Percentiles rank a stretch among this genome's conserved stretches.
Conservation (phyloP, 257 asterid genomes). For the Solanum piurae region DNA sequence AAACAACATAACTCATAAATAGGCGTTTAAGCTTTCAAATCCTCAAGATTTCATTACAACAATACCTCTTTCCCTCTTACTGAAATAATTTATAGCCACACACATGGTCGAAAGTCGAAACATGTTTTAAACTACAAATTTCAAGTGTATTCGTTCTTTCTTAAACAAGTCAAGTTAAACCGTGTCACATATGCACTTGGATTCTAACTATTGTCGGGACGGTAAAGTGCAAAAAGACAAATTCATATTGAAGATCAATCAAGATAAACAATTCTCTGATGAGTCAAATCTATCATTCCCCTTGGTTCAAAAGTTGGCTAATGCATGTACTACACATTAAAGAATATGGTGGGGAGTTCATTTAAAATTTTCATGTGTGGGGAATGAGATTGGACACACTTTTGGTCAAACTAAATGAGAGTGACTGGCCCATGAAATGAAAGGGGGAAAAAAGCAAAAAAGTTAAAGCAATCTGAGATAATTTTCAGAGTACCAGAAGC, state of each 20-base stretch:
- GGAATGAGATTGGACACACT: constrained; percentile 14
- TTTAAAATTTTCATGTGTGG: constrained; percentile 19
- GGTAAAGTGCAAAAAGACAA: background rate
- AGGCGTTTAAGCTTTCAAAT: background rate
- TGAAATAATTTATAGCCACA: background rate
- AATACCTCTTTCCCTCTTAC: background rate
- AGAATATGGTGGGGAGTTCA: constrained; percentile 36
- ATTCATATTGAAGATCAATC: background rate
- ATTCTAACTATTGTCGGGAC: background rate
- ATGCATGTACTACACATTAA: background rate
- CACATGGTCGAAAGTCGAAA: background rate
- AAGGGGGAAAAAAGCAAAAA: constrained; percentile 25
- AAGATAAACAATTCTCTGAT: background rate
- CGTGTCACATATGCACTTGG: background rate
- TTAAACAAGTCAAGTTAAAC: too few species aligned
- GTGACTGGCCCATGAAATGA: constrained; percentile 25
- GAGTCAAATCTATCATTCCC: background rate
- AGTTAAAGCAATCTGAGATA: constrained; percentile 37
- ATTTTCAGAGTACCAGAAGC: constrained; percentile 34
- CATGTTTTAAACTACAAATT: too few species aligned
- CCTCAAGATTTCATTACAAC: background rate
- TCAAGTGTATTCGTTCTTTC: too few species aligned
- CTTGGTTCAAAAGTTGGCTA: background rate
- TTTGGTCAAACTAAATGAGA: constrained; percentile 56
- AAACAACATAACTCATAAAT: background rate